Base-by-base conservation (phyloP, 75 land plant genomes). In the Cryptomeria japonica region DNA sequence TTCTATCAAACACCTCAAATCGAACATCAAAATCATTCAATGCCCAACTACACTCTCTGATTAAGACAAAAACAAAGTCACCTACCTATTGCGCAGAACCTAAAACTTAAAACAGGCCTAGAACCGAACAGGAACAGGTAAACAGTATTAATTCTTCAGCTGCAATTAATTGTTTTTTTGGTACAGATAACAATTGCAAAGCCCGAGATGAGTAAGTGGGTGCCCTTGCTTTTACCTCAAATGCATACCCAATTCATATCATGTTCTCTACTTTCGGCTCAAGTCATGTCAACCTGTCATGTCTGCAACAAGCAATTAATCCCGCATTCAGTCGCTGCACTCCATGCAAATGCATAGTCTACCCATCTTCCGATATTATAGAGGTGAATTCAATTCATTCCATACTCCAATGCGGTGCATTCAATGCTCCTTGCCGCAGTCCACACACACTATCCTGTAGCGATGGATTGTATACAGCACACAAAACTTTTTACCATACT, bases 281-380 rank as follows among this genome's bases (percentile, higher is more conserved):
- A 10, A 11, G 84, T 82, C 84, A 82, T 41, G 31, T 82, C 84
- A 82, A 82, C 3, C 49, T 82, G 84, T 82, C 84, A 44, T 46
- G 41, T 82, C 84, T 82, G 47, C 32, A 82, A 82, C 84, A 12
- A 25, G 37, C 77, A 75, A 34, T 34, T 75, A 34, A 75, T 32
- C 37, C 76, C 3, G 16, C 34, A 32, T 75, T 75, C 77, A 31
- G 77, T 64, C n/a, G 2, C 70, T 64, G 70, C 70, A 75, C 37
- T 75, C 77, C 77, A 75, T 75, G 77, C 77, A 75, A 75, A 75
- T 31, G 77, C 77, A 75, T 64, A 38, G 37, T 11, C 16, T 34
- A 34, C 36, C 34, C 31, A 31, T 75, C 37, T 34, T 32, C 77
- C 77, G 77, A 75, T 75, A 75, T 25, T 75, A 75, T 32, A 32